Evolutionary conservation across 2,329 filamentous ascomycete species (phyloP).

Genomic region (Exophiala mesophila): DNA sequence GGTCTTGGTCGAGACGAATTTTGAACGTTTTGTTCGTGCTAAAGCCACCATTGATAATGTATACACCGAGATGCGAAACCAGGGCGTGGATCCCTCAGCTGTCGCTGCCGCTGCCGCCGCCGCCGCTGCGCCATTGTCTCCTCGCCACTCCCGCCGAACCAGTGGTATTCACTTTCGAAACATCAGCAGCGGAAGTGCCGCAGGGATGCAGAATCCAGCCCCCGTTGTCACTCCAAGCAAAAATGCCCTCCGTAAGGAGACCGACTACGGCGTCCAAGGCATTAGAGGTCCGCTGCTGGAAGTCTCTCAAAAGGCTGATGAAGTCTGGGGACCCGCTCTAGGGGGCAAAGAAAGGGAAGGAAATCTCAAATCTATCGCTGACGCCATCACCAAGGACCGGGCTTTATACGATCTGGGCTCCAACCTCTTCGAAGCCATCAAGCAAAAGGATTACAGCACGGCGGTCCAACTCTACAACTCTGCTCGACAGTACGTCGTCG

Average conservation of each 20-base stretch:
- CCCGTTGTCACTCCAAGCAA: conserved; percentile 62
- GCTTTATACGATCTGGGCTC: conserved; percentile 77
- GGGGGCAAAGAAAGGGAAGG: conserved; percentile 89
- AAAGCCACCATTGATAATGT: conserved; percentile 99
- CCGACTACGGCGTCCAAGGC: conserved; percentile 79
- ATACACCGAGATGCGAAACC: conserved; percentile 85
- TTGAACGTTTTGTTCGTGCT: conserved; percentile 93
- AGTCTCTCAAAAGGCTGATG: conserved; percentile 88
- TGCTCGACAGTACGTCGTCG: conserved; percentile 75
- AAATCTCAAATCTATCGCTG: conserved; percentile 71
- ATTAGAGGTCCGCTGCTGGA: conserved; percentile 86
- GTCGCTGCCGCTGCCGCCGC: too few relatives aligned
- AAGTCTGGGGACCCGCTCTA: conserved; percentile 93
- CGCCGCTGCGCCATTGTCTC: conserved; percentile 32
- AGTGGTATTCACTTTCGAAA: conserved; percentile 57
- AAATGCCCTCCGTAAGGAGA: conserved; percentile 88
- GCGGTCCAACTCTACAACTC: conserved; percentile 81
- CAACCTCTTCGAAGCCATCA: conserved; percentile 75
- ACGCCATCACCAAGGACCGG: conserved; percentile 71
- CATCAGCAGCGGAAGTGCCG: conserved; percentile 40
- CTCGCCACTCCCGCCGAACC: conserved; percentile 57
- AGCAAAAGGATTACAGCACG: conserved; percentile 82
- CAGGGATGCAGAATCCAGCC: conserved; percentile 35
- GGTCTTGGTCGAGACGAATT: conserved; percentile 93
- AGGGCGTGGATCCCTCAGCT: conserved; percentile 54